Conservation (phyloP, 192 early-diverging fungal genomes). For the Chytriomyces sp. region DNA sequence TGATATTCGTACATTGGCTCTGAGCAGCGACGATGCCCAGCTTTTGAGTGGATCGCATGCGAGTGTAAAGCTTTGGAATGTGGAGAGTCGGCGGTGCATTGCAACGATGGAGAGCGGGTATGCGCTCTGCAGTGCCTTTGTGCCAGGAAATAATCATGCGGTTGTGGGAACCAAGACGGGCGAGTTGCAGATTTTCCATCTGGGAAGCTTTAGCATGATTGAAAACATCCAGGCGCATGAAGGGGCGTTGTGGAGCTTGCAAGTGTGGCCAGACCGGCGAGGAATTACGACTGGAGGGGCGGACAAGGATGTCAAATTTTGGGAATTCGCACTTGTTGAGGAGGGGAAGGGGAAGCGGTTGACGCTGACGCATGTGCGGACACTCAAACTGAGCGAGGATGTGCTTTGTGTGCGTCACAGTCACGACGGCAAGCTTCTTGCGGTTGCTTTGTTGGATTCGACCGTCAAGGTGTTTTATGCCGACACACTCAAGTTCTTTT, state of each 20-base stretch:
- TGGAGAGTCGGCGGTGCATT: slow-evolving; percentile 78
- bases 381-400: slow-evolving; percentile 93
- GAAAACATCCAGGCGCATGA: slow-evolving; percentile 92
- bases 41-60: slow-evolving; percentile 84
- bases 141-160: slow-evolving; percentile 86
- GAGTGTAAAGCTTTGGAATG: slow-evolving; percentile 89
- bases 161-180: slow-evolving; percentile 94
- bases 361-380: slow-evolving; percentile 83
- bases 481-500: slow-evolving; percentile 95
- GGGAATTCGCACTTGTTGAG: slow-evolving; percentile 85
- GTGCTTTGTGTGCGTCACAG: slow-evolving; percentile 84
- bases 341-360: slow-evolving; percentile 61
- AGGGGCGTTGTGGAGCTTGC: slow-evolving; percentile 84
- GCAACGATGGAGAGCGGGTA: slow-evolving; percentile 90
- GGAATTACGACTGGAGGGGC: slow-evolving; percentile 90
- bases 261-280: slow-evolving; percentile 81
- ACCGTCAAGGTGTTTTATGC: slow-evolving; percentile 97
- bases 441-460: slow-evolving; percentile 87
- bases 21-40: slow-evolving; percentile 87
- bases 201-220: slow-evolving; percentile 78
- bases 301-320: slow-evolving; percentile 97
- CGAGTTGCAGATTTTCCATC: slow-evolving; percentile 86
- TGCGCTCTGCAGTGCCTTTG: slow-evolving; percentile 88
- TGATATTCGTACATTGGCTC: slow-evolving; percentile 86
- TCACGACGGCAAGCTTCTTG: slow-evolving; percentile 84